Percentiles rank a stretch among this genome's conserved stretches.
phyloP scores from a whole-genome alignment of 2,329 filamentous ascomycete species.

The Tympanopsis confertula region DNA sequence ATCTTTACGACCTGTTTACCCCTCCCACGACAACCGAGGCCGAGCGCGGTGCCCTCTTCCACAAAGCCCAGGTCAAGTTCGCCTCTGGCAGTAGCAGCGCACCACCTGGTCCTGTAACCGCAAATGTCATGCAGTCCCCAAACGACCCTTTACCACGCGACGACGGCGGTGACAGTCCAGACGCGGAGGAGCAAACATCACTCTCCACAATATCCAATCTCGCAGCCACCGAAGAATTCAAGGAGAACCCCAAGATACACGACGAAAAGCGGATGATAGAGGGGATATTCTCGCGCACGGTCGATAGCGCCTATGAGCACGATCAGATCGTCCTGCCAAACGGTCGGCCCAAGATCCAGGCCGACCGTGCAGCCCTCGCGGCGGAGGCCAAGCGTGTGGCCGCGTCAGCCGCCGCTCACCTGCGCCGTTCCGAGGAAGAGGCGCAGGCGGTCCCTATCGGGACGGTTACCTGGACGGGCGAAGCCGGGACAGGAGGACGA shows the following conservation, averaged over 20 bases:
- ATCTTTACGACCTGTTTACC: slow-evolving; percentile 85
- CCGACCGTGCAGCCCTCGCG: slow-evolving; percentile 68
- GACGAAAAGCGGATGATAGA: slow-evolving; percentile 56
- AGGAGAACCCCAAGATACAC: neutral
- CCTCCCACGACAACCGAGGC: slow-evolving; percentile 49
- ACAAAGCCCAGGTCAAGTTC: slow-evolving; percentile 62
- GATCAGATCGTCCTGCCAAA: slow-evolving; percentile 86
- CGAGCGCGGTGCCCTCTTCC: slow-evolving; percentile 77
- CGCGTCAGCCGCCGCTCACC: slow-evolving; percentile 62
- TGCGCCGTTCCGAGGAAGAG: slow-evolving; percentile 61
- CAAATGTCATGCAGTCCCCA: neutral
- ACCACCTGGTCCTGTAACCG: slow-evolving; percentile 6
- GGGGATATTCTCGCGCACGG: slow-evolving; percentile 72
- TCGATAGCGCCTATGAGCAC: slow-evolving; percentile 87
- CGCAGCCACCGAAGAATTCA: slow-evolving; percentile 33
- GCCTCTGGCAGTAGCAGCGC: slow-evolving; percentile 16
- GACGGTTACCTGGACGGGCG: slow-evolving; percentile 87
- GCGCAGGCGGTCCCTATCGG: slow-evolving; percentile 67
- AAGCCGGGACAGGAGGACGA: slow-evolving; percentile 65
- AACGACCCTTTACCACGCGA: slow-evolving; percentile 15
- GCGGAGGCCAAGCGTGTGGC: slow-evolving; percentile 73
- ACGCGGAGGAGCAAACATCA: slow-evolving; percentile 33
- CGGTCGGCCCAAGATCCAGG: slow-evolving; percentile 57
- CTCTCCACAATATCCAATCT: slow-evolving; percentile 41
- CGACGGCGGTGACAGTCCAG: slow-evolving; percentile 45